Evolutionary conservation across 2,329 filamentous ascomycete species (phyloP), one percentile per base, ranked within the genome.

Genomic region (Fusarium nygamai): DNA sequence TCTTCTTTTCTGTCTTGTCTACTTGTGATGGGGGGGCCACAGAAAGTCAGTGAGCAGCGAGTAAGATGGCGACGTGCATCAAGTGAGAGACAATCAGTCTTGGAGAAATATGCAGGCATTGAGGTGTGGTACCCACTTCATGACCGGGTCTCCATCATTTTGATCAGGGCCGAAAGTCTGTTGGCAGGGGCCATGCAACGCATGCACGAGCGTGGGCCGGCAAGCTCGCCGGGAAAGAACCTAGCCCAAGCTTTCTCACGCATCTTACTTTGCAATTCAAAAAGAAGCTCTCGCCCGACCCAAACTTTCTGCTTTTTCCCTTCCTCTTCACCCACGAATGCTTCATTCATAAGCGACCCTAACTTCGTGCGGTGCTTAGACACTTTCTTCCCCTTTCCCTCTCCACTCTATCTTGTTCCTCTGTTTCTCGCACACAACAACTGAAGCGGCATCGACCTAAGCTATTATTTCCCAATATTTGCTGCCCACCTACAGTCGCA

Each of bases 311-410:
- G 80, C 79, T 80, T 80, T 81, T 81, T 78, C 76, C 80, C 80
- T 80, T 80, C 76, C 77, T 79, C 82, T 78, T 83, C 83, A 87
- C 86, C 86, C 85, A 86, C 85, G 86, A 85, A 86, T 86, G 86
- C 80, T 83, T 83, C 81, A 78, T 79, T 81, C 82, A 81, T 81
- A 83, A 83, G 82, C 81, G 79, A 79, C 81, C 83, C 82, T 84
- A 83, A 81, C 81, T 84, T 86, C 85, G 86, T 88, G 86, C 83
- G 85, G 85, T 86, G 85, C 80, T 83, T 83, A 82, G 80, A 82
- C 81, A 80, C 79, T 82, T 72, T 82, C 70, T 58, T 61, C 60
- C 67, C 48, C 36, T 48, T 62, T 74, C 65, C 74, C 76, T 75
- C 74, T 75, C 76, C 75, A 75, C 78, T 78, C 71, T 76, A 73